Base-by-base conservation (phyloP, 176 grass and related monocot genomes). In the Tillandsia leiboldiana region DNA sequence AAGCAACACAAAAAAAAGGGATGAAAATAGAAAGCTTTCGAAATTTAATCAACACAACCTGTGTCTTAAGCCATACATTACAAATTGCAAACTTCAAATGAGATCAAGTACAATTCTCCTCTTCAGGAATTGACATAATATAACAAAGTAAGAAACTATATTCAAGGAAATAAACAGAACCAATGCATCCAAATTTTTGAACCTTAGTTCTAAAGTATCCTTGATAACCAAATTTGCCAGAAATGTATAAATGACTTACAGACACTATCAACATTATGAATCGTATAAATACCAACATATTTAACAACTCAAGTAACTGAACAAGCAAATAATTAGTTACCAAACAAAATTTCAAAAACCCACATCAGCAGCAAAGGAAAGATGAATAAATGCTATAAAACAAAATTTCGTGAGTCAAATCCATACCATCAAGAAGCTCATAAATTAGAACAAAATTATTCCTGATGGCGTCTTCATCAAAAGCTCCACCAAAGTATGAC, bases 401-500 rank as follows among this genome's bases (percentile, higher is more conserved):
- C 67, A 14, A 72, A 65, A 53, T 26, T 17, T 13, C 57, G 71
- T 48, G 62, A 3, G 72, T 76, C 54, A 69, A 14, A 49, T 12
- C 53, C 82, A 77, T 93, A 97, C 94, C 94, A 85, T 97, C 94
- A 85, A 97, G 94, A 83, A 97, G 94, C 77, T 97, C 94, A 62
- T 97, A 97, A 78, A 97, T 97, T 13, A 97, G 83, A 71, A 97
- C 94, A 69, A 97, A 97, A 71, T 97, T 97, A 82, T 97, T 97
- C 72, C 89, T 90, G 71, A 97, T 97, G 78, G 94, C 94, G 70
- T 97, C 94, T 83, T 97, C 94, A 70, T 97, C 93, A 79, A 97
- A 97, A 68, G 80, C 79, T 51, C 94, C 94, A 22, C 89, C 93
- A 74, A 97, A 97, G 75, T 97, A 97, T 18, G 94, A 97, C 77